Evolutionary conservation across 257 asterid species (phyloP), one percentile per base, ranked within the genome.

Genomic region (Knoxia roxburghii): DNA sequence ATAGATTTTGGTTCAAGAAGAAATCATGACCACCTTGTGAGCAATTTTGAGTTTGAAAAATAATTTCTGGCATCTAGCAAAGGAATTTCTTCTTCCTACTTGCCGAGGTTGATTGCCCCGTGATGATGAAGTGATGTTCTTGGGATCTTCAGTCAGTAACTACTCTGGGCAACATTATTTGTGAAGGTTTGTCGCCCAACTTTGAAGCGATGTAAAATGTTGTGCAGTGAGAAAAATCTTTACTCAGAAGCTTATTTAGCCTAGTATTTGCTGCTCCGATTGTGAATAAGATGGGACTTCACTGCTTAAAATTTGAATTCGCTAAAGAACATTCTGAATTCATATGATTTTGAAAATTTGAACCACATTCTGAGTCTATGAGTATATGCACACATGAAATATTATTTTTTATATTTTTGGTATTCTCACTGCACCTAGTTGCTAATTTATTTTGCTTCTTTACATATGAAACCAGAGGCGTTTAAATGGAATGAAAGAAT

Each of bases 51-150:
- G 33, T 23, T 53, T 26, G 33, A 53, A 11, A 24, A 23, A 53
- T 32, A 1, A 23, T 53, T 53, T 53, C 59, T 53, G 33, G 9
- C 23, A 33, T 53, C 59, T 53, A 1, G 6, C 2, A 53, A 52
- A 53, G 59, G 33, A 23, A 53, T 12, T 53, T 53, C 33, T 53
- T 23, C 27, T 26, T 5, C 3, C 59, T 23, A 53, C 29, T 21
- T 52, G 57, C 57, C 57, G 17, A 52, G 29, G 57, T 52, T 52
- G 30, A 52, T 52, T 52, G 57, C 57, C 33, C 14, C 59, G 59
- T 23, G 32, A 26, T 23, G 59, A 53, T 20, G 59, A 23, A 10
- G 11, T 8, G 9, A 18, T 23, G 32, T 53, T 53, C 24, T 5
- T 53, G 59, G 59, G 59, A 53, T 27, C 15, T 53, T 53, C 29